These are phyloP conservation scores for Amanita jacksonii DNA, from an alignment of 768 basidiomycete genomes.

Conservation along the genomic window DNA sequence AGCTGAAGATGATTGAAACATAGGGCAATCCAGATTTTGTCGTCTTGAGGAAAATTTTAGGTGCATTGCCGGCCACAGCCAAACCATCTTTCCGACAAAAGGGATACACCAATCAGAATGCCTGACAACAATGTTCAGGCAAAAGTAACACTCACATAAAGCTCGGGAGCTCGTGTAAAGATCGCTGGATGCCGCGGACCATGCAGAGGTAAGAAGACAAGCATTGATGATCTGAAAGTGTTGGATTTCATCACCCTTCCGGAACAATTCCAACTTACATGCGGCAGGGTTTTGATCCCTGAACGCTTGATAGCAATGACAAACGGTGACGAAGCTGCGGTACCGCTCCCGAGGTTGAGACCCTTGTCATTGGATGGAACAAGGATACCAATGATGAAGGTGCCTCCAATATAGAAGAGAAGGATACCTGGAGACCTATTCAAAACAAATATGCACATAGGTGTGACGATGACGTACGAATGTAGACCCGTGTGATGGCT, in stretches of 20 bases:
- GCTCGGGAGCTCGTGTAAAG: slow-evolving; percentile 84
- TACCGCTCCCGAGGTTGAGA: slow-evolving; percentile 44
- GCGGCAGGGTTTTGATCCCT: slow-evolving; percentile 82
- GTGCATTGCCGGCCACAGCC: slow-evolving; percentile 72
- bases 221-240: slow-evolving; percentile 62
- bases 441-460: slow-evolving; percentile 21
- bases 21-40: slow-evolving; percentile 70
- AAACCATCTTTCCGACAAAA: slow-evolving; percentile 54
- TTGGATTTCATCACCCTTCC: neutral
- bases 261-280: slow-evolving; percentile 32
- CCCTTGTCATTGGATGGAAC: slow-evolving; percentile 59
- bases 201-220: slow-evolving; percentile 78
- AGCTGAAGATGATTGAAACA: slow-evolving; percentile 57
- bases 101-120: neutral
- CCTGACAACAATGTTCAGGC: too few relatives aligned
- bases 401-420: slow-evolving; percentile 66
- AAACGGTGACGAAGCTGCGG: slow-evolving; percentile 75
- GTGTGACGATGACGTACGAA: slow-evolving; percentile 32
- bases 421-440: slow-evolving; percentile 72
- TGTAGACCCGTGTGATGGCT: slow-evolving; percentile 65
- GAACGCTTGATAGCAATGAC: slow-evolving; percentile 82
- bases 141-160: slow-evolving; percentile 51
- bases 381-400: slow-evolving; percentile 72
- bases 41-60: slow-evolving; percentile 64
- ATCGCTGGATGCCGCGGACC: slow-evolving; percentile 87